These are phyloP conservation scores for Neofusicoccum sp. DNA, from an alignment of 2,329 filamentous ascomycete genomes.

Conservation along the genomic window DNA sequence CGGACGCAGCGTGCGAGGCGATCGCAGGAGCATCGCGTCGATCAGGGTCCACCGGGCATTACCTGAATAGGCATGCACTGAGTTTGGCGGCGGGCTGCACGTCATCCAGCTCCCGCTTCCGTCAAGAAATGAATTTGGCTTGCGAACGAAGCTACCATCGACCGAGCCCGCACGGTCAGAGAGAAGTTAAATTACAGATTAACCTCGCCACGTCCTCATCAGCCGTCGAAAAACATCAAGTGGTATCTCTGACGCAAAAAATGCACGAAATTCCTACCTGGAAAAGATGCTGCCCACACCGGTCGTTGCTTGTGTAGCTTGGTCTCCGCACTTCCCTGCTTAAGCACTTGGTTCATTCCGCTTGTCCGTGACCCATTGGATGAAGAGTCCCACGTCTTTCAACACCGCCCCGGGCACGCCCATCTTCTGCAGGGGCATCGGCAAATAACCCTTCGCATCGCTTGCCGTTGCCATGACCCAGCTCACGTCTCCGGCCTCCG, in stretches of 20 bases:
- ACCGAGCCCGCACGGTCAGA: not conserved
- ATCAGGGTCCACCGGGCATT: not conserved
- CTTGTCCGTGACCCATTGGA: constrained; percentile 56
- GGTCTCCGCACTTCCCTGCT: not conserved
- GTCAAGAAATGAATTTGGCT: not conserved
- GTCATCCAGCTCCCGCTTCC: not conserved
- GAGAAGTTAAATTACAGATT: not conserved
- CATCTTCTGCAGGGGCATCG: constrained; percentile 66
- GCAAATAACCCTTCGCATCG: constrained; percentile 68
- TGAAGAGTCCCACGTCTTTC: constrained; percentile 72
- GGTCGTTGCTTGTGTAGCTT: not conserved
- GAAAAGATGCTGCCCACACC: not conserved
- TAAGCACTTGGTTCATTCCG: not conserved
- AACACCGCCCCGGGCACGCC: constrained; percentile 65
- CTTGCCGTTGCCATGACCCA: constrained; percentile 81
- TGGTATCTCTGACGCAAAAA: constrained; percentile 16
- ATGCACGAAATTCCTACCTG: not conserved
- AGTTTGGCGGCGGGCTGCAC: not conserved
- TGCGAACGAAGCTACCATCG: no score
- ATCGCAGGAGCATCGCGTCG: not conserved
- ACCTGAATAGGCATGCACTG: not conserved
- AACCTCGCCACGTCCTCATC: not conserved
- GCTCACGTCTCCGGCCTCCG: constrained; percentile 50
- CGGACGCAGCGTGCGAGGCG: not conserved
- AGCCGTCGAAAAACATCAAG: not conserved